Conservation (phyloP, 805 yeast genomes). For the Candida tibetensis region DNA sequence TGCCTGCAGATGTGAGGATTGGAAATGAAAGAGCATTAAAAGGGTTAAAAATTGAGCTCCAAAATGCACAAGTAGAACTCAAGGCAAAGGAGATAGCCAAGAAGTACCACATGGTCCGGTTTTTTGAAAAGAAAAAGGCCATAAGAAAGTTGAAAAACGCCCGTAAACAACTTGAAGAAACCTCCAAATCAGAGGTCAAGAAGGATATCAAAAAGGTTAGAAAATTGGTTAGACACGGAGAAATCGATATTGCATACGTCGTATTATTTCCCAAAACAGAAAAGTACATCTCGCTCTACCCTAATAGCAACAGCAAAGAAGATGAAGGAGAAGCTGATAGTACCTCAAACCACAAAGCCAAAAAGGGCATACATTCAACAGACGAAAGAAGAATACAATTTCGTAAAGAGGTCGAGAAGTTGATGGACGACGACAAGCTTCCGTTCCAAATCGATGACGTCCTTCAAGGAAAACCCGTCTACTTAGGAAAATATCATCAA, state of each 20-base stretch:
- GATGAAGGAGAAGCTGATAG: slow-evolving; percentile 19
- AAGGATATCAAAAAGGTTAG: slow-evolving; percentile 44
- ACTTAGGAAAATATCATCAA: slow-evolving; percentile 5
- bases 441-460: slow-evolving; percentile 52
- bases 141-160: slow-evolving; percentile 62
- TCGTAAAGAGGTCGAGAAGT: slow-evolving; percentile 47
- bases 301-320: slow-evolving; percentile 31
- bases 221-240: slow-evolving; percentile 52
- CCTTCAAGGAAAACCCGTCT: slow-evolving; percentile 35
- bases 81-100: slow-evolving; percentile 54
- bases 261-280: slow-evolving; percentile 73
- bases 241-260: slow-evolving; percentile 71
- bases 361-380: slow-evolving; percentile 41
- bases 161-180: slow-evolving; percentile 34
- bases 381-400: slow-evolving; percentile 44
- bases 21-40: slow-evolving; percentile 76
- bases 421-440: slow-evolving; percentile 51
- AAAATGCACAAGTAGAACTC: slow-evolving; percentile 42
- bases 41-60: slow-evolving; percentile 59
- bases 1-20: slow-evolving; percentile 62
- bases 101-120: slow-evolving; percentile 90
- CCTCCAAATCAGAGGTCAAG: slow-evolving; percentile 29
- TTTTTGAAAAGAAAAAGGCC: slow-evolving; percentile 88
- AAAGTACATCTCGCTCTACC: slow-evolving; percentile 78
- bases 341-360: slow-evolving; percentile 32